Evolutionary conservation across 2,329 filamentous ascomycete genomes (phyloP), one percentile per base, ranked within the genome.

Genomic region (Parastagonospora avenae): DNA sequence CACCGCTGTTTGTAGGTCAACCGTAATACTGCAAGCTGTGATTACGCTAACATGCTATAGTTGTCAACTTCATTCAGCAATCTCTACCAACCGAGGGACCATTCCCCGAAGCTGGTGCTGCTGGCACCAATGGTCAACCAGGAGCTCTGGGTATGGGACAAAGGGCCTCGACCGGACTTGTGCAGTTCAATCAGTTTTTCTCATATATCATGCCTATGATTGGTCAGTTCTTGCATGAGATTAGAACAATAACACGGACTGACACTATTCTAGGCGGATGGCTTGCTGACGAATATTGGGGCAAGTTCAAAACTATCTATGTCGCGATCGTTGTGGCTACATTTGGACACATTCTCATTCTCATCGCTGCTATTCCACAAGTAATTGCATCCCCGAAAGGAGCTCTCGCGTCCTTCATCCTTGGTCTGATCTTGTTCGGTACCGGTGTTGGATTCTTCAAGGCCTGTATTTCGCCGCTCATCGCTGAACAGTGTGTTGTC

Each of bases 221-320:
- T 31, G 55, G 60, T 35, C 66, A 65, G 53, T 36, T 15, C n/a
- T 9, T 1, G 36, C 36, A 30, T 53, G 15, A 62, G 46, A 2
- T 54, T 0, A n/a, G 2, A 16, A 2, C 11, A 6, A 8, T 10
- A 3, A n/a, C 4, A 10, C n/a, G 12, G 59, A 28, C 50, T 74
- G 15, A 64, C 82, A 78, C 80, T 77, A 67, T 78, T 79, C 1
- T 79, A 46, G 80, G 82, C 68, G 84, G 81, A 36, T 78, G 84
- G 45, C 64, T 85, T 46, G 82, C 84, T 10, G 84, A 86, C 62
- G 77, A 81, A 33, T 84, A 82, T 66, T 73, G 83, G 37, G 83
- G 84, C 38, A 81, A 83, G 60, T 85, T 83, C 67, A 83, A 81
- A 60, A 83, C 83, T 1, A 81, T 86, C 33, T 70, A 81, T 32